Percentiles rank a stretch among this genome's conserved stretches.
These are phyloP conservation scores for Omphalotus guepiniiformis DNA, from an alignment of 768 basidiomycete species.

Conservation along the genomic window DNA sequence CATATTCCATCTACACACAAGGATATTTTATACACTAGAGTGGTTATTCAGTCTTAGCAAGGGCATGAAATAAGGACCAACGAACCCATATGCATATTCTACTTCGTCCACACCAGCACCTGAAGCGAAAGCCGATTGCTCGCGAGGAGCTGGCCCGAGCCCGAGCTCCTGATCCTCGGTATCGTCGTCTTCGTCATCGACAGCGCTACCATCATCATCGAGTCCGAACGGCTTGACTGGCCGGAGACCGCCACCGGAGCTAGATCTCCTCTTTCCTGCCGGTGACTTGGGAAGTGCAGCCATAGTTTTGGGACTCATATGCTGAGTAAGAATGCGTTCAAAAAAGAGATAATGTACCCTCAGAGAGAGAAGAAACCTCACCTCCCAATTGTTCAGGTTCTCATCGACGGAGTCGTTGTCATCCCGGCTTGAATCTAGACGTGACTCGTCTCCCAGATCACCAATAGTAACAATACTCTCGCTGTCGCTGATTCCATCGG, in stretches of 20 bases:
- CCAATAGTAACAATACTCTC: constrained; percentile 91
- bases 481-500: constrained; percentile 88
- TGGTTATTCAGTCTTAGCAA: no score
- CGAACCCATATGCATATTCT: constrained; percentile 83
- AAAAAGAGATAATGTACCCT: constrained; percentile 6
- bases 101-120: constrained; percentile 88
- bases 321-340: constrained; percentile 47
- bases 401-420: constrained; percentile 66
- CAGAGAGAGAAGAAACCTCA: constrained; percentile 30
- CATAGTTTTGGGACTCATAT: constrained; percentile 96
- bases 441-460: constrained; percentile 77
- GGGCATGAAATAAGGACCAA: no score
- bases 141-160: constrained; percentile 72
- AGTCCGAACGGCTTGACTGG: constrained; percentile 74
- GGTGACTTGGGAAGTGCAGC: constrained; percentile 91
- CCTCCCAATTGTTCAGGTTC: constrained; percentile 96
- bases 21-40: background rate
- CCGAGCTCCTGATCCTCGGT: constrained; percentile 39
- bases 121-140: constrained; percentile 67
- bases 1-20: background rate
- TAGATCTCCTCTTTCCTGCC: constrained; percentile 74
- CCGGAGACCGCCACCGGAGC: constrained; percentile 78
- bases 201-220: constrained; percentile 71
- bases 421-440: constrained; percentile 58
- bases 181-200: constrained; percentile 75